Evolutionary conservation across 352 stramenopile species (phyloP).

Genomic region (Peronospora destructor): DNA sequence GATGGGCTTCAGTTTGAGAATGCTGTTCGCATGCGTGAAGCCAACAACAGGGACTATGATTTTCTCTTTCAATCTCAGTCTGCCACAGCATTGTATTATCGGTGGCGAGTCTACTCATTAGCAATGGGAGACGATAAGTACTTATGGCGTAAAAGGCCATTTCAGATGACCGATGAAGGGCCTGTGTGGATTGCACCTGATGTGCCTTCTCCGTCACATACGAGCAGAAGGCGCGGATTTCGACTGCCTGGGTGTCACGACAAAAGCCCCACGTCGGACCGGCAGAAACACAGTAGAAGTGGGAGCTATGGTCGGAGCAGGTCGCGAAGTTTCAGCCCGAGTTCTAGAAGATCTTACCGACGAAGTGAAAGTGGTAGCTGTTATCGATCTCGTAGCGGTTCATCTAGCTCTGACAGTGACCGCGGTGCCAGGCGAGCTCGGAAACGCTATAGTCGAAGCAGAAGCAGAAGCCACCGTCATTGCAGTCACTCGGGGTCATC

Average conservation of each 20-base stretch:
- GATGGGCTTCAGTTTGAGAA: constrained; percentile 68
- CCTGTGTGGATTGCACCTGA: constrained; percentile 56
- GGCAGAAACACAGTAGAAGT: constrained; percentile 11
- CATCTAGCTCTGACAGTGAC: constrained; percentile 14
- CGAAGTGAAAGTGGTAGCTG: constrained; percentile 24
- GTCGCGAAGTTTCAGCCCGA: constrained; percentile 31
- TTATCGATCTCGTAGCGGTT: constrained; percentile 24
- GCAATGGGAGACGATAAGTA: constrained; percentile 53
- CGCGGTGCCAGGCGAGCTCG: constrained; percentile 10
- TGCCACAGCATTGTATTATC: constrained; percentile 49
- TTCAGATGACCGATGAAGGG: constrained; percentile 54
- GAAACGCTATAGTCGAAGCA: constrained; percentile 12
- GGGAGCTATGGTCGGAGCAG: constrained; percentile 30
- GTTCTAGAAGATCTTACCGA: constrained; percentile 21
- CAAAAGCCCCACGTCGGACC: constrained; percentile 9
- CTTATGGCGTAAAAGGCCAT: constrained; percentile 45
- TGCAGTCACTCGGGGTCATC: constrained; percentile 27
- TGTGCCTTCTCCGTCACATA: constrained; percentile 11
- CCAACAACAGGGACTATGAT: constrained; percentile 36
- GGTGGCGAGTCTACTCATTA: constrained; percentile 67
- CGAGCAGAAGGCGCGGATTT: constrained; percentile 14
- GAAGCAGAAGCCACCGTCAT: constrained; percentile 17
- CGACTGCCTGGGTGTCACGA: constrained; percentile 14
- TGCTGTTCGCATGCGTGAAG: constrained; percentile 41
- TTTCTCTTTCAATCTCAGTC: constrained; percentile 51